Base-by-base conservation (phyloP, 1,284 basidiomycete genomes). In the Sporisorium scitamineum region DNA sequence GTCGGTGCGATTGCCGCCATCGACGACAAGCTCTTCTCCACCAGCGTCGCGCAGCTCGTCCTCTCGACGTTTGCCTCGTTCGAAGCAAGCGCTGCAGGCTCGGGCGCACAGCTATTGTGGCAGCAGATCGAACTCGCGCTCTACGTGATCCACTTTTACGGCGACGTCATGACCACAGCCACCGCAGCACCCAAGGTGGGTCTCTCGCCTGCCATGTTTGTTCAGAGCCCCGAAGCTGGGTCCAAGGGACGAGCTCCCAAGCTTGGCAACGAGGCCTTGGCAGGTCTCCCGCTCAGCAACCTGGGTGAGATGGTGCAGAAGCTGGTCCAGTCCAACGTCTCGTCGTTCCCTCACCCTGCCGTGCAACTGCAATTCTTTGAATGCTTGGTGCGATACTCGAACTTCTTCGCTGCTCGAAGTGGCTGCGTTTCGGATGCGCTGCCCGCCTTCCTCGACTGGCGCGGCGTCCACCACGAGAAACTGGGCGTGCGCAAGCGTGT, bases 311-410 rank as follows among this genome's bases (percentile, higher is more conserved):
- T 98, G 88, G 88, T 99, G 54, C 89, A 92, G 73, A 90, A 92
- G 7, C 90, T 96, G 57, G 90, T 97, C 47, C 90, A 92, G 75
- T 95, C 93, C 29, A 91, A 92, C 22, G 91, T 99, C 51, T 91
- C 92, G 3, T 88, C 89, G 1, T 95, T 92, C 87, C 93, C 94
- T 2, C 92, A 97, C 86, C 91, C 92, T 27, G 89, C 92, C 10
- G 96, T 98, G n/a, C 89, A 91, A 14, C 89, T 97, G 86, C 94
- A 96, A 83, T 97, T 93, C 87, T 98, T 98, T 78, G 97, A 99
- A 87, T 93, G 93, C 24, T 90, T 91, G 10, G 91, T 94, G 16
- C 90, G 97, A 61, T 99, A 99, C 85, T 90, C 91, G 42, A 95
- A 98, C 84, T 98, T 98, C 86, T 99, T 98, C 90, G 63, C 70